A percentile compares a stretch with the other conserved stretches of the same genome.
phyloP scores from a whole-genome alignment of 2,329 filamentous ascomycete genomes.

The Cladosporium sp. region DNA sequence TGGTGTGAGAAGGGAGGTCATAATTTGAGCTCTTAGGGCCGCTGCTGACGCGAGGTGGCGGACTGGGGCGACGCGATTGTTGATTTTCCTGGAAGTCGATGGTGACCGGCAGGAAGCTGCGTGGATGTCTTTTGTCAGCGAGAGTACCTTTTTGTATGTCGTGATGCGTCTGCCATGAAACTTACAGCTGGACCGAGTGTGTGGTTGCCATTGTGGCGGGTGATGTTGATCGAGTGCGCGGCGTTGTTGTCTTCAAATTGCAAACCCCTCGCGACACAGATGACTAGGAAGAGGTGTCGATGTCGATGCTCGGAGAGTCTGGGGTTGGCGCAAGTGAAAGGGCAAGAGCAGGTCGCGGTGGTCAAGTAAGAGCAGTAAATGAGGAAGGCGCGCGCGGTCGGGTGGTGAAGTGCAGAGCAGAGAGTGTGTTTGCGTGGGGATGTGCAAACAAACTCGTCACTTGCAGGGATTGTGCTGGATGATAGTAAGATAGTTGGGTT shows the following conservation, averaged over 20 bases:
- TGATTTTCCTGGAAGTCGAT: constrained; percentile 73
- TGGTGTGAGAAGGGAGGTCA: constrained; percentile 32
- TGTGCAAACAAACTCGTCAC: constrained; percentile 20
- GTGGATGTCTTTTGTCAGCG: background rate
- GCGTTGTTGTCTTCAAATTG: background rate
- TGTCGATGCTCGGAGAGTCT: background rate
- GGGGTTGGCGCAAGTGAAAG: background rate
- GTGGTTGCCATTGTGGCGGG: constrained; percentile 31
- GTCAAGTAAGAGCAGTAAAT: background rate
- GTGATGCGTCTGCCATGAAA: constrained; percentile 2
- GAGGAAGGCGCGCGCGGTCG: background rate
- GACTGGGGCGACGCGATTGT: constrained; percentile 26
- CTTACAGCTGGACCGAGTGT: constrained; percentile 37
- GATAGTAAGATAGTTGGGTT: background rate
- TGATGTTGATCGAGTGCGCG: background rate
- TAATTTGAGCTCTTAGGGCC: constrained; percentile 48
- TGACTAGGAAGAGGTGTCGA: background rate
- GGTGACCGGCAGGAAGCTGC: constrained; percentile 87
- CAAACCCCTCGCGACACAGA: background rate
- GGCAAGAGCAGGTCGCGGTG: background rate
- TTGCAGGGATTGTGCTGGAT: constrained; percentile 13
- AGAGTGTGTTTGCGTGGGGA: constrained; percentile 10
- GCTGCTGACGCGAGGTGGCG: constrained; percentile 37
- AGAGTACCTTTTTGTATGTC: background rate
- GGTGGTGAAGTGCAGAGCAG: background rate